Evolutionary conservation across 805 yeast genomes (phyloP).

Genomic region (Phaffomyces opuntiae): DNA sequence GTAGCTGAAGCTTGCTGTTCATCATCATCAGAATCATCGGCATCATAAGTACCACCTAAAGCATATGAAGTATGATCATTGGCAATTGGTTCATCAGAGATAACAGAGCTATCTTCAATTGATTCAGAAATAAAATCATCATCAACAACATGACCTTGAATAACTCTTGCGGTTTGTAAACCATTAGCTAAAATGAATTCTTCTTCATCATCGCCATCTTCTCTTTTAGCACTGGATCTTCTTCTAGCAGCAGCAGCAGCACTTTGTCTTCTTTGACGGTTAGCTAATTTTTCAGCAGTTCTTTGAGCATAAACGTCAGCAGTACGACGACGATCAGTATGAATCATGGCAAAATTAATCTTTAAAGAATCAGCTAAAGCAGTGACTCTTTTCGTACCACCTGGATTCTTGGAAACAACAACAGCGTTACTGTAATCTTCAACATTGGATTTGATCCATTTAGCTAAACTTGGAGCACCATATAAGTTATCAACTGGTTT

Average conservation of each 20-base stretch:
- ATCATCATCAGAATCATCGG: conserved; percentile 79
- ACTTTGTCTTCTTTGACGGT: conserved; percentile 37
- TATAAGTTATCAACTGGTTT: conserved; percentile 95
- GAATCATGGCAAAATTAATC: conserved; percentile 97
- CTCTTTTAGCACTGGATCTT: conserved; percentile 38
- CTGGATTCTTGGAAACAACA: conserved; percentile 98
- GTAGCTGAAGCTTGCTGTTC: conserved; percentile 37
- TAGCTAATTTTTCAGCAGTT: conserved; percentile 15
- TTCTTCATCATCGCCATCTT: conserved; percentile 48
- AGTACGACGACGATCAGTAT: conserved; percentile 91
- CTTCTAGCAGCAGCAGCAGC: conserved; percentile 34
- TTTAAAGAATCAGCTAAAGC: conserved; percentile 95
- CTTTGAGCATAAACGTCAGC: conserved; percentile 50
- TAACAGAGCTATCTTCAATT: conserved; percentile 25
- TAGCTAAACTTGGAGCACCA: conserved; percentile 93
- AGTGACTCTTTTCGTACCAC: conserved; percentile 97
- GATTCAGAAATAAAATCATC: conserved; percentile 53
- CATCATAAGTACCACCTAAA: conserved; percentile 76
- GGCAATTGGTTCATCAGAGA: conserved; percentile 22
- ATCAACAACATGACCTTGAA: conserved; percentile 94
- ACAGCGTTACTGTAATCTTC: conserved; percentile 84
- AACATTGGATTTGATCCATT: conserved; percentile 91
- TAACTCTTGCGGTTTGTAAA: conserved; percentile 92
- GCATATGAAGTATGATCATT: conserved; percentile 41
- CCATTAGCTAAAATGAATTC: conserved; percentile 67